Evolutionary conservation across 352 stramenopile genomes (phyloP), one percentile per base, ranked within the genome.

Genomic region (Phytopythium delawarense): DNA sequence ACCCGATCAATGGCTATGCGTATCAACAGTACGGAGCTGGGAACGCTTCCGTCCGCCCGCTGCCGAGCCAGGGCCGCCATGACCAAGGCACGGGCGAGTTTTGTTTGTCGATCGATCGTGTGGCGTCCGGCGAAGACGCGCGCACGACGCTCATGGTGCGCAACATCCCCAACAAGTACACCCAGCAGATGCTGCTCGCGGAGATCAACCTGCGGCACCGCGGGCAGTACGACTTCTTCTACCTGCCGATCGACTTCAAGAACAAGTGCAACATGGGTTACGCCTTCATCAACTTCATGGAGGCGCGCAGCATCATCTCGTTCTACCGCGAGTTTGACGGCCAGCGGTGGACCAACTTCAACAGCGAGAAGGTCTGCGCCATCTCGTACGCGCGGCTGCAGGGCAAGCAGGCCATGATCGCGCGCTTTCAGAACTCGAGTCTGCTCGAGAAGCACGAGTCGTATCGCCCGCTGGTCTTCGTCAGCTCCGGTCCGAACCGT

Each of bases 101-200:
- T 66, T 89, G 74, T 34, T 68, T 96, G 51, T 85, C 71, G 20
- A 87, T 96, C 25, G 79, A 89, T 3, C 79, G 81, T 39, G 85
- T 96, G 28, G 69, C 67, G 3, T 81, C 78, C 28, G 96, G 95
- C 8, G 83, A 87, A 61, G 98, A 99, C 76, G 89, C 74, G 55
- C 84, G 98, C 56, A 99, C 98, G 37, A 99, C 98, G 16, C 79
- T 99, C 35, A 99, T 99, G 98, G 96, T 99, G 57, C 91, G 97
- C 63, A 99, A 99, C 75, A 99, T 99, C 55, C 98, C 98, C 12
- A 99, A 99, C 92, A 99, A 99, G 81, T 99, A 99, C 76, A 99
- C 97, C 7, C 97, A 99, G 71, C 82, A 98, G 64, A 99, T 99
- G 96, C 76, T 99, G 16, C 76, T 99, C 12, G 62, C 90, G 2